Evolutionary conservation across 1,284 basidiomycete genomes (phyloP).

Genomic region (Fistulina hepatica): DNA sequence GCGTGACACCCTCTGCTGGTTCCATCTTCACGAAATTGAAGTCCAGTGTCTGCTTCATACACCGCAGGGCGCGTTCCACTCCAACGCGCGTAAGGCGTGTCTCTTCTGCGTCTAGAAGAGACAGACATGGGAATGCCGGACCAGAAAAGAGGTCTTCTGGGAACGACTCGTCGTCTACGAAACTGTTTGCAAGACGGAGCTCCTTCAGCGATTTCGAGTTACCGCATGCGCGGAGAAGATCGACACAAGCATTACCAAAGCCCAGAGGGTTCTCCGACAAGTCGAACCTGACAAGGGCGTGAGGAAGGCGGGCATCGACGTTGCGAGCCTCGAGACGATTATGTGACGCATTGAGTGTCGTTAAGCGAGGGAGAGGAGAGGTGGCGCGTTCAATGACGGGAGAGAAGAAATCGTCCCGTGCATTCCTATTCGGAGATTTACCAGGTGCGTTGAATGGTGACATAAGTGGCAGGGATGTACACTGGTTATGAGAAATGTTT

Average conservation of each 20-base stretch:
- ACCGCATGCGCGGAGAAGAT: slow-evolving; percentile 39
- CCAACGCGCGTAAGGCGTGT: slow-evolving; percentile 41
- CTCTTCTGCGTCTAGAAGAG: slow-evolving; percentile 52
- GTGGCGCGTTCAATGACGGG: slow-evolving; percentile 52
- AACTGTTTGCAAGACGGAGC: slow-evolving; percentile 42
- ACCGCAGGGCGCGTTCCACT: slow-evolving; percentile 33
- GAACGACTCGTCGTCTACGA: slow-evolving; percentile 50
- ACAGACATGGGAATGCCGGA: slow-evolving; percentile 37
- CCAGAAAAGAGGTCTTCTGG: slow-evolving; percentile 31
- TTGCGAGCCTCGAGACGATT: slow-evolving; percentile 46
- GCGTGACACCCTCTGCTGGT: slow-evolving; percentile 38
- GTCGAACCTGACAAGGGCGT: slow-evolving; percentile 35
- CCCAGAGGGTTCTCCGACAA: slow-evolving; percentile 46
- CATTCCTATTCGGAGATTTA: slow-evolving; percentile 19
- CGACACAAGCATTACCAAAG: slow-evolving; percentile 19
- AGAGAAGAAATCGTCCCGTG: slow-evolving; percentile 29
- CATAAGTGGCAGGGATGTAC: slow-evolving; percentile 49
- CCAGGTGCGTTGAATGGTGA: slow-evolving; percentile 39
- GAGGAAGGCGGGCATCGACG: slow-evolving; percentile 46
- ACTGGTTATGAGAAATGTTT: slow-evolving; percentile 59
- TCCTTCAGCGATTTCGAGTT: slow-evolving; percentile 45
- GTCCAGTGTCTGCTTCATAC: slow-evolving; percentile 36
- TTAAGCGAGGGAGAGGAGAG: slow-evolving; percentile 50
- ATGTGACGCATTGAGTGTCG: slow-evolving; percentile 46
- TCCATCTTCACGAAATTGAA: slow-evolving; percentile 45